Evolutionary conservation across 345 rosid species (phyloP), one percentile per base, ranked within the genome.

Genomic region (Gossypium bickii): DNA sequence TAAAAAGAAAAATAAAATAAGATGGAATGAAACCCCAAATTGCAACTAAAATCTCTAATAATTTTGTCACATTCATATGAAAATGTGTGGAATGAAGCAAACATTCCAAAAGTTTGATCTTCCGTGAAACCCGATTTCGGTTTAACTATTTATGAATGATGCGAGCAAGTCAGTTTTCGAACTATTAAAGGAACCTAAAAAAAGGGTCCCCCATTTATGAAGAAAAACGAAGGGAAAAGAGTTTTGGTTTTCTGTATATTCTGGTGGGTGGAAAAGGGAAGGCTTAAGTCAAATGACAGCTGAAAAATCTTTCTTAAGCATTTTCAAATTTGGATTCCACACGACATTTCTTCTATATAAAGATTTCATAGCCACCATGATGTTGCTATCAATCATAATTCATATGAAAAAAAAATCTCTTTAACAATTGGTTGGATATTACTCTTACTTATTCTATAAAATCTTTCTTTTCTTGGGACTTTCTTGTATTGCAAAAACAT

Each of bases 281-380:
- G 51, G 48, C 12, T 38, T 10, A 68, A 68, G 72, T 49, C 43
- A 65, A 53, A 76, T 52, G 58, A 53, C 34, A 38, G 62, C 55
- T 16, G 68, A 22, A 22, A 75, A 51, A 47, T 29, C 16, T 66
- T 67, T 25, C 51, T n/a, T 25, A 20, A 59, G 63, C 16, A 12
- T 59, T 80, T 34, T 83, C 78, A 74, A 59, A 59, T 59, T 59
- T 66, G 82, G 84, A 79, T 84, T 80, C 80, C 75, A 78, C 87
- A 87, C 90, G 89, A 79, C 83, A 85, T 29, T 65, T 75, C 83
- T 82, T 77, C 63, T 59, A 13, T 27, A 22, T 57, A 24, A 59
- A 24, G 17, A 59, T 12, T 59, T 2, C 63, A 24, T 25, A 24
- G 63, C 63, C 63, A 59, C 49, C 72, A 74, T 68, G 43, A 60